Evolutionary conservation across 495 filamentous ascomycete genomes (phyloP), one percentile per base, ranked within the genome.

Genomic region (Neurospora hispaniola): DNA sequence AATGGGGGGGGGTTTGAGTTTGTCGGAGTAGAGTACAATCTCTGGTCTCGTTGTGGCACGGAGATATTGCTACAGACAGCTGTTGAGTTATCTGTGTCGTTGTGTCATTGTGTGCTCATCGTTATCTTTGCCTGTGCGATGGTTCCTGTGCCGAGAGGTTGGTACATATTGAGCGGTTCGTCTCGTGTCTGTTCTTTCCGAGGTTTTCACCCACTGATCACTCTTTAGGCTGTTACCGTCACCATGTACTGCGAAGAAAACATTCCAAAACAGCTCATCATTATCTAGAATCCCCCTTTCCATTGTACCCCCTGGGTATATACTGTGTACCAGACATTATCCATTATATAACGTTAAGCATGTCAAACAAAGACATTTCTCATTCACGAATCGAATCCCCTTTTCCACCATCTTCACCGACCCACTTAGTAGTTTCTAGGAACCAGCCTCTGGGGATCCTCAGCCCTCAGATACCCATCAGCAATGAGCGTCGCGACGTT

Each of bases 361-460:
- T 35, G 54, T 35, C 54, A 31, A 62, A 31, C 27, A 5, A 62
- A 16, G 27, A 62, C 54, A 35, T 62, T 12, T 3, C 27, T 62
- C 54, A 4, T 12, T 6, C 27, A 54, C 54, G 54, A 35, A 38
- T 38, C 20, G 2, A 31, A 31, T 31, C 27, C 27, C 6, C 27
- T 2, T 23, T 54, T 54, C 12, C 54, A 62, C 12, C 54, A 31
- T 62, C 12, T 59, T 59, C 54, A 16, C 54, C 54, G 9, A 59
- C 46, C 46, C 23, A 59, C 48, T 59, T 8, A 62, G 27, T 8
- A 59, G 27, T 14, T 27, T 12, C 16, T 62, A 12, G 72, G 46
- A 40, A 79, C 4, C 39, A 79, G 8, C 7, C 27, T 48, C 18
- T 35, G 59, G 11, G 74, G 73, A 48, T 80, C 73, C 71, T 76